These are phyloP conservation scores for Exophiala mesophila DNA, from an alignment of 2,329 filamentous ascomycete genomes.

Conservation along the genomic window DNA sequence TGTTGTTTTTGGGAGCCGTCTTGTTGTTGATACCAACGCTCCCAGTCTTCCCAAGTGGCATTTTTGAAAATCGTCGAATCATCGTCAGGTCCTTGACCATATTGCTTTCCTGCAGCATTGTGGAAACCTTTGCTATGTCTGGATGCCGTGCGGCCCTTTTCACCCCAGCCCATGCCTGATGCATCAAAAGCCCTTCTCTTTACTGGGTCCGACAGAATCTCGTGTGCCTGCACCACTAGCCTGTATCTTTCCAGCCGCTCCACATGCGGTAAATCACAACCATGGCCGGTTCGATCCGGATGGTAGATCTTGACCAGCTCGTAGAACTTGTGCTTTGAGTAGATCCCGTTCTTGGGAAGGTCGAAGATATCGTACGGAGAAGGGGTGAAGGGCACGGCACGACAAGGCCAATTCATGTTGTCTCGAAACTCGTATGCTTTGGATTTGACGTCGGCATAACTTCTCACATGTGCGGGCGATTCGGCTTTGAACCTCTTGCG, in stretches of 20 bases:
- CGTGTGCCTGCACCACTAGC: conserved; percentile 79
- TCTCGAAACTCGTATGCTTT: conserved; percentile 25
- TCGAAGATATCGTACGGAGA: conserved; percentile 90
- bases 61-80: conserved; percentile 58
- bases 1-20: conserved; percentile 37
- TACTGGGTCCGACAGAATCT: conserved; percentile 74
- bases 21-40: conserved; percentile 64
- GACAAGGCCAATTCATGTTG: conserved; percentile 27
- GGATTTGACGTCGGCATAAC: conserved; percentile 35
- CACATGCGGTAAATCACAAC: conserved; percentile 26
- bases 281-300: conserved; percentile 59
- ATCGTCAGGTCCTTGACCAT: conserved; percentile 33
- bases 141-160: conserved; percentile 19
- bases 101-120: conserved; percentile 28
- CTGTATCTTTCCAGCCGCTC: conserved; percentile 82
- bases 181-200: conserved; percentile 78
- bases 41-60: conserved; percentile 98
- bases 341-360: conserved; percentile 57
- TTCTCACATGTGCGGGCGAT: conserved; percentile 25
- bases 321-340: conserved; percentile 81
- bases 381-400: conserved; percentile 38
- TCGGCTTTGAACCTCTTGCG: conserved; percentile 18
- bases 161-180: conserved; percentile 74
- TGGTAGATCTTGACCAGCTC: conserved; percentile 94
- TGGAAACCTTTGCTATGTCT: conserved; percentile 26